These are phyloP conservation scores for Coemansia sp. DNA, from an alignment of 192 early-diverging fungal species.

Conservation along the genomic window DNA sequence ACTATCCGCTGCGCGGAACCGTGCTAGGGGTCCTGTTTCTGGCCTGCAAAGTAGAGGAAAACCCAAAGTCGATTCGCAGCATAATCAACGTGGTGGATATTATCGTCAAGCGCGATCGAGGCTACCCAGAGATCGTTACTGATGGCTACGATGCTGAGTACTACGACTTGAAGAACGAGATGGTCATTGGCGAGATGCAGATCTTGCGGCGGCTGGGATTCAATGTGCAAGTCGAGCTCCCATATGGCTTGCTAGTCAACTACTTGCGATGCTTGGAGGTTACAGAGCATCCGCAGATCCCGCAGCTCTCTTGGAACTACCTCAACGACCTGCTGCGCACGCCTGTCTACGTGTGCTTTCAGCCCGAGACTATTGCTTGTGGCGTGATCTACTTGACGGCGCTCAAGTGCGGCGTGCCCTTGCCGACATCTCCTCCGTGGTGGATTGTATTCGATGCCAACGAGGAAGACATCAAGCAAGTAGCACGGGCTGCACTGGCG, in stretches of 20 bases:
- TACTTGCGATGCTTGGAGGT: slow-evolving; percentile 82
- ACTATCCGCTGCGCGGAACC: slow-evolving; percentile 68
- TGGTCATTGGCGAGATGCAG: slow-evolving; percentile 81
- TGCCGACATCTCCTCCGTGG: slow-evolving; percentile 81
- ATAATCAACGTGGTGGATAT: slow-evolving; percentile 81
- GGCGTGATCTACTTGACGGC: slow-evolving; percentile 84
- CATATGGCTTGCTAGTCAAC: slow-evolving; percentile 94
- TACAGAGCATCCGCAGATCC: slow-evolving; percentile 69
- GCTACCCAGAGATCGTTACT: slow-evolving; percentile 54
- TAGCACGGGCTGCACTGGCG: slow-evolving; percentile 61
- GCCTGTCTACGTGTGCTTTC: slow-evolving; percentile 44
- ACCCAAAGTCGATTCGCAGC: slow-evolving; percentile 70
- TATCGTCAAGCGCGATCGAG: slow-evolving; percentile 59
- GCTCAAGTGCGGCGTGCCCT: slow-evolving; percentile 57
- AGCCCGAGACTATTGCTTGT: slow-evolving; percentile 71
- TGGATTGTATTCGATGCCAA: slow-evolving; percentile 81
- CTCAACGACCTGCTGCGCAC: slow-evolving; percentile 80
- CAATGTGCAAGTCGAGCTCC: slow-evolving; percentile 93
- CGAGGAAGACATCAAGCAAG: slow-evolving; percentile 61
- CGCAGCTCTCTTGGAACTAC: slow-evolving; percentile 90
- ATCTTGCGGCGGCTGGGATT: slow-evolving; percentile 88
- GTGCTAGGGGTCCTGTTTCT: slow-evolving; percentile 73
- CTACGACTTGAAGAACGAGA: slow-evolving; percentile 77
- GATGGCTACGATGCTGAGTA: slow-evolving; percentile 61
- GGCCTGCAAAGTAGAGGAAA: slow-evolving; percentile 82